phyloP scores from a whole-genome alignment of 2,329 filamentous ascomycete genomes.

The Penicillium sp. region DNA sequence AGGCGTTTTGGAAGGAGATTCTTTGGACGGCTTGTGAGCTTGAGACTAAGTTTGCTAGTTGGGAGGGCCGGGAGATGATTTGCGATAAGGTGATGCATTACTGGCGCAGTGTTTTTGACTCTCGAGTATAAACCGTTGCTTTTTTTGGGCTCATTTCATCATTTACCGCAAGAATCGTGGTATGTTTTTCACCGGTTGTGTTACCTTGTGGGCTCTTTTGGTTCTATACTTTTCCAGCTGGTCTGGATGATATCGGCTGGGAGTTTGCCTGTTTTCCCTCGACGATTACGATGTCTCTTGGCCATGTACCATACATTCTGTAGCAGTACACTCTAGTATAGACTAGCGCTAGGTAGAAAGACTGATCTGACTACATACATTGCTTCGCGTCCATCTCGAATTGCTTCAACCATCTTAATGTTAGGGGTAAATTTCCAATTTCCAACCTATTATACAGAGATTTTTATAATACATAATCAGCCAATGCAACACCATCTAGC shows the following conservation, averaged over 20 bases:
- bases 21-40: constrained; percentile 37
- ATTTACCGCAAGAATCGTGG: too few relatives aligned
- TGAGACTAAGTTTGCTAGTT: constrained; percentile 30
- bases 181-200: too few relatives aligned
- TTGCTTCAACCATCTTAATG: not conserved
- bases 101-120: constrained; percentile 32
- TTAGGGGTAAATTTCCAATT: not conserved
- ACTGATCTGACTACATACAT: not conserved
- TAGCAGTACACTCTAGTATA: not conserved
- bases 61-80: constrained; percentile 27
- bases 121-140: constrained; percentile 11
- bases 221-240: not conserved
- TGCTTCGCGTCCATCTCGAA: not conserved
- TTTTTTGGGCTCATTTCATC: not conserved
- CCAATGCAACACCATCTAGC: not conserved
- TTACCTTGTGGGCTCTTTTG: not conserved
- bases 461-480: constrained; percentile 2
- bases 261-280: not conserved
- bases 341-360: not conserved
- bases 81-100: constrained; percentile 33
- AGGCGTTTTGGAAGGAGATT: constrained; percentile 37
- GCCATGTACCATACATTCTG: not conserved
- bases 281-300: not conserved
- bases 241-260: not conserved
- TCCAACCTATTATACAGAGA: not conserved